Evolutionary conservation across 805 yeast species (phyloP).

Genomic region (Nakazawaea holstii): DNA sequence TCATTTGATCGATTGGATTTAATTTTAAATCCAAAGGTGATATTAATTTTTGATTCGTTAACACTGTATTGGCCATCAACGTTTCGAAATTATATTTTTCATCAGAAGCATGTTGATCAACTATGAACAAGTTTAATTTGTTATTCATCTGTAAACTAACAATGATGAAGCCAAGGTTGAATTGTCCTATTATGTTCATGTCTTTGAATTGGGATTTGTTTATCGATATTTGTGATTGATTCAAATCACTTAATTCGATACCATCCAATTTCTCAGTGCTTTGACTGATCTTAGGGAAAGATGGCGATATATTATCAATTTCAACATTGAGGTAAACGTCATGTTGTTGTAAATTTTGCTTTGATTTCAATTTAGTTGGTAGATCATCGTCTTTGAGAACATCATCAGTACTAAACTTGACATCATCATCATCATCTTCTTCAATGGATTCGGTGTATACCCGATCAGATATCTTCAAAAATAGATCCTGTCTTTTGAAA

Average conservation of each 20-base stretch:
- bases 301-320: conserved; percentile 12
- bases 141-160: conserved; percentile 45
- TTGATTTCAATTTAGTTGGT: conserved; percentile 4
- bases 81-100: conserved; percentile 87
- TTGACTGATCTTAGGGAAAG: background rate
- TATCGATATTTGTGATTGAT: background rate
- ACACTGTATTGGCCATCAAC: conserved; percentile 25
- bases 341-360: conserved; percentile 6
- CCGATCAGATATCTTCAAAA: background rate
- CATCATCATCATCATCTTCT: conserved; percentile 4
- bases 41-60: conserved; percentile 70
- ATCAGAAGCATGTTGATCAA: conserved; percentile 98
- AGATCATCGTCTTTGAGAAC: conserved; percentile 8
- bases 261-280: background rate
- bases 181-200: conserved; percentile 89
- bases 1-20: conserved; percentile 72
- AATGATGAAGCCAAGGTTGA: conserved; percentile 90
- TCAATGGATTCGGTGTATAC: background rate
- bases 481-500: background rate
- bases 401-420: conserved; percentile 6
- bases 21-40: conserved; percentile 53
- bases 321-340: conserved; percentile 39
- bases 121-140: conserved; percentile 61
- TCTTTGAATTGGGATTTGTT: conserved; percentile 60
- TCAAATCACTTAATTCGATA: background rate